Evolutionary conservation across 441 rosid species (phyloP).

Genomic region (Euphorbia schlechtendalii): DNA sequence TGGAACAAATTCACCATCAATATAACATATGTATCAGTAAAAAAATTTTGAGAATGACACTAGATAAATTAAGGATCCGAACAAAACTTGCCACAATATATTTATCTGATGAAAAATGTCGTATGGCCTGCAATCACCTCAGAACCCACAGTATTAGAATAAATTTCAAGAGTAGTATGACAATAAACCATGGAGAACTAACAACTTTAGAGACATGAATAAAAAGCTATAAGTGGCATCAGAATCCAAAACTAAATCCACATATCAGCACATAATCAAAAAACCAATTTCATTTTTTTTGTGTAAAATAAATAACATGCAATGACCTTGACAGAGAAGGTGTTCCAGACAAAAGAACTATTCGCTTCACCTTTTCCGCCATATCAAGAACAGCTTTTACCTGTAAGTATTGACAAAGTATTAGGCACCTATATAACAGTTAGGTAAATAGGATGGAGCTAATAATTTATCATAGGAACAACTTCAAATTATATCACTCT

Average conservation of each 20-base stretch:
- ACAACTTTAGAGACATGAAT: slow-evolving; percentile 5
- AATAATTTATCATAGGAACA: neutral
- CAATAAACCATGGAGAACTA: slow-evolving; percentile 8
- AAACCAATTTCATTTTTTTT: slow-evolving; percentile 14
- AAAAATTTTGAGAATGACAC: slow-evolving; percentile 18
- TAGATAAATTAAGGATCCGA: slow-evolving; percentile 14
- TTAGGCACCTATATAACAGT: neutral
- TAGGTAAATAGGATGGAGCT: neutral
- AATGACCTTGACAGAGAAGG: slow-evolving; percentile 98
- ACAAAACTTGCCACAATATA: slow-evolving; percentile 76
- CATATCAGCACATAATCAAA: slow-evolving; percentile 9
- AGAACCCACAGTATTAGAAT: slow-evolving; percentile 36
- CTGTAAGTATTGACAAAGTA: slow-evolving; percentile 32
- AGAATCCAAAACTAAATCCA: slow-evolving; percentile 1
- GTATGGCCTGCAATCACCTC: slow-evolving; percentile 76
- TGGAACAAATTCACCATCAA: slow-evolving; percentile 25
- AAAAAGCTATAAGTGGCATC: neutral
- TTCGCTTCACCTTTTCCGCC: slow-evolving; percentile 68
- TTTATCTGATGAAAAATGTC: slow-evolving; percentile 98
- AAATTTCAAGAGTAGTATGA: slow-evolving; percentile 12
- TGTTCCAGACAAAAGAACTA: slow-evolving; percentile 86
- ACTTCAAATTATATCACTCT: neutral
- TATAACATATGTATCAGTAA: slow-evolving; percentile 14
- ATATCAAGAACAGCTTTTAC: slow-evolving; percentile 72
- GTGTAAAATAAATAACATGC: slow-evolving; percentile 16